phyloP scores from a whole-genome alignment of 1,139 yeast genomes.

The Oligophagozyma castellii region DNA sequence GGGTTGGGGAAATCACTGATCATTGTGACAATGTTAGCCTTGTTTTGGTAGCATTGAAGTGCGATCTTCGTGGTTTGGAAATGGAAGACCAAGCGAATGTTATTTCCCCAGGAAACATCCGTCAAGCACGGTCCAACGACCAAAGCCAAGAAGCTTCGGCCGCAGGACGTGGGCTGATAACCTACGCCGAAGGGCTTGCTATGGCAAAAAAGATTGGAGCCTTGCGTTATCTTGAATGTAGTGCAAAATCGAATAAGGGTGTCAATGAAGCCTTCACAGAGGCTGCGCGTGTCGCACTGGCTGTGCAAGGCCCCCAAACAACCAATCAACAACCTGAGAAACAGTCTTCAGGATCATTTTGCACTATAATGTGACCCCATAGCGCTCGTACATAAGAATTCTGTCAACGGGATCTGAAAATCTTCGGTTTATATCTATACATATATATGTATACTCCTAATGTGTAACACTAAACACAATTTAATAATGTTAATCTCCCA shows the following conservation, averaged over 20 bases:
- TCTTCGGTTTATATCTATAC: no score
- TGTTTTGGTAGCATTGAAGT: conserved; percentile 85
- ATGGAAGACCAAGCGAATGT: conserved; percentile 24
- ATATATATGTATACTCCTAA: no score
- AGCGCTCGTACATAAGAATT: conserved; percentile 1
- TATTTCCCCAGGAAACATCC: conserved; percentile 15
- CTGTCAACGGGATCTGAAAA: no score
- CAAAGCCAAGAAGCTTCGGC: conserved; percentile 17
- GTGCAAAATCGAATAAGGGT: conserved; percentile 88
- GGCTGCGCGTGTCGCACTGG: conserved; percentile 91
- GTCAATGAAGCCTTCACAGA: conserved; percentile 95
- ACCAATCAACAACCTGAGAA: conserved; percentile 44
- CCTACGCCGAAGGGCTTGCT: conserved; percentile 70
- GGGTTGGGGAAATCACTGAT: conserved; percentile 95
- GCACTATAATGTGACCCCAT: conserved; percentile 27
- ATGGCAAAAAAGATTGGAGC: conserved; percentile 85
- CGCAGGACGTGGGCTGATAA: conserved; percentile 39
- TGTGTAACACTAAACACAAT: no score
- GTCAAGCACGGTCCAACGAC: conserved; percentile 5
- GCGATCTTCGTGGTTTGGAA: conserved; percentile 64
- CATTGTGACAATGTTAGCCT: conserved; percentile 94
- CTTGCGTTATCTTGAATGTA: conserved; percentile 76
- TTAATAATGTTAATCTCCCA: no score
- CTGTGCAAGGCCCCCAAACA: conserved; percentile 79
- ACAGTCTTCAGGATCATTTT: conserved; percentile 26